phyloP scores from a whole-genome alignment of 2,329 filamentous ascomycete species.

The Neocucurbitaria cava region DNA sequence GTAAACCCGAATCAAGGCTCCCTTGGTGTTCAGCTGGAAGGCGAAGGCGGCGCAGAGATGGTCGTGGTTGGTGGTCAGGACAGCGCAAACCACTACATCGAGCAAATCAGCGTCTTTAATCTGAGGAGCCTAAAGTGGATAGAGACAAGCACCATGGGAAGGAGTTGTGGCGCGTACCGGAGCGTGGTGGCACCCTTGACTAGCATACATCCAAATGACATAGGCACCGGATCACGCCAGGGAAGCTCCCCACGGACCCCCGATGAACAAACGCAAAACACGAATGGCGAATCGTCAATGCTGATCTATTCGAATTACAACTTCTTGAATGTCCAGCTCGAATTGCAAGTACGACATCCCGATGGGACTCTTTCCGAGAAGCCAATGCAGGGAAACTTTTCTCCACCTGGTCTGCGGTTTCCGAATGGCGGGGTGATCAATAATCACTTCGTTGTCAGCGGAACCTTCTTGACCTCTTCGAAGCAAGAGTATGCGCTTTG shows the following conservation, averaged over 20 bases:
- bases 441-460: constrained; percentile 95
- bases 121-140: constrained; percentile 95
- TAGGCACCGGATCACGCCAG: constrained; percentile 64
- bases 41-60: constrained; percentile 93
- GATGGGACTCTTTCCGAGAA: constrained; percentile 87
- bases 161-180: constrained; percentile 94
- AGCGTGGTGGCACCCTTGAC: constrained; percentile 90
- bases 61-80: constrained; percentile 96
- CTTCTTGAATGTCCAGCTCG: constrained; percentile 94
- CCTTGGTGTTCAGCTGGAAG: constrained; percentile 88
- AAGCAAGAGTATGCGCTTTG: constrained; percentile 98
- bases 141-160: constrained; percentile 82
- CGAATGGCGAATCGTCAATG: constrained; percentile 69
- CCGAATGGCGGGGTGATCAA: constrained; percentile 96
- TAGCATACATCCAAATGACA: constrained; percentile 67
- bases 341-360: constrained; percentile 84
- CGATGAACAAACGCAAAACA: constrained; percentile 36
- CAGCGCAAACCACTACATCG: constrained; percentile 97
- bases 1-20: constrained; percentile 86
- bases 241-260: constrained; percentile 49
- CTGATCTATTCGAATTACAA: constrained; percentile 99
- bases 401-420: constrained; percentile 90
- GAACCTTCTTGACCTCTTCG: constrained; percentile 95
- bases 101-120: constrained; percentile 98
- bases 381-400: constrained; percentile 84